These are phyloP conservation scores for Talaromyces wortmannii DNA, from an alignment of 495 filamentous ascomycete genomes.

Conservation along the genomic window DNA sequence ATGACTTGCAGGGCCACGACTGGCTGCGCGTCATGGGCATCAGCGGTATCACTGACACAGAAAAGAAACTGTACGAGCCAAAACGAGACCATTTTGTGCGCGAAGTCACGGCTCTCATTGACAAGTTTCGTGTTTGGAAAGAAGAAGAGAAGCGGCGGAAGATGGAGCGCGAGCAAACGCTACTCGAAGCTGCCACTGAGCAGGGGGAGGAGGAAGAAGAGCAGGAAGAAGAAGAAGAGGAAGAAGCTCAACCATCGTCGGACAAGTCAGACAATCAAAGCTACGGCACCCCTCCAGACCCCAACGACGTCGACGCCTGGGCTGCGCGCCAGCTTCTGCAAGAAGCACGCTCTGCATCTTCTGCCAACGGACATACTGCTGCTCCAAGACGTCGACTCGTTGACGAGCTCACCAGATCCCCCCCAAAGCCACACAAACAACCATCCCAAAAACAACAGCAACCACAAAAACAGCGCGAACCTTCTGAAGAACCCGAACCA, in stretches of 20 bases:
- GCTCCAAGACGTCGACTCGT: conserved; percentile 5
- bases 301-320: conserved; percentile 66
- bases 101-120: conserved; percentile 70
- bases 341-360: conserved; percentile 48
- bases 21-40: conserved; percentile 96
- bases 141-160: conserved; percentile 83
- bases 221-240: conserved; percentile 14
- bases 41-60: conserved; percentile 71
- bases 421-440: neutral
- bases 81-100: conserved; percentile 77
- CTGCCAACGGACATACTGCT: neutral
- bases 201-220: conserved; percentile 2
- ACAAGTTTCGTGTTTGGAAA: conserved; percentile 82
- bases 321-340: conserved; percentile 68
- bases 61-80: conserved; percentile 78
- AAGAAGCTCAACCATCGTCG: conserved; percentile 14
- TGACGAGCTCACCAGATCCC: neutral
- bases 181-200: conserved; percentile 2
- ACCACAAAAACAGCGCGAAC: neutral
- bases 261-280: conserved; percentile 24
- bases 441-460: neutral
- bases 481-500: conserved; percentile 15
- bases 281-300: conserved; percentile 48
- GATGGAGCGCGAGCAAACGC: conserved; percentile 52
- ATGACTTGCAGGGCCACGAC: conserved; percentile 81